Conservation (phyloP, 352 stramenopile species). For the Elongisporangium undulatum region DNA sequence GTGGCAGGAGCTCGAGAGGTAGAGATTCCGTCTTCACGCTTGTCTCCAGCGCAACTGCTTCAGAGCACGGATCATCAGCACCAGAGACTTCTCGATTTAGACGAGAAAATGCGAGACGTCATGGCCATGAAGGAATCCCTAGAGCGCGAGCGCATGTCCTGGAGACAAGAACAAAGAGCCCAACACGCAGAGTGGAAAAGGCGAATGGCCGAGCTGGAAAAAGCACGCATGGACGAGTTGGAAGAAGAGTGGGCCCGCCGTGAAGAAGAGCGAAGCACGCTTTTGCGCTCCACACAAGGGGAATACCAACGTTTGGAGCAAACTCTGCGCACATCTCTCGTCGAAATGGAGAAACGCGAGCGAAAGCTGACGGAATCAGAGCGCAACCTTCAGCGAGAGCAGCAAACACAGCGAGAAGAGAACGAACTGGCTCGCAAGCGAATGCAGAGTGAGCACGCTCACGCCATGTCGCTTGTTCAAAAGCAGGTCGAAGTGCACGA, state of each 20-base stretch:
- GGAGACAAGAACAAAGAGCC: conserved; percentile 43
- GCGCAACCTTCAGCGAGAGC: conserved; percentile 45
- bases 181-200: conserved; percentile 54
- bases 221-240: conserved; percentile 64
- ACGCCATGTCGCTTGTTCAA: conserved; percentile 46
- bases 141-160: conserved; percentile 27
- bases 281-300: conserved; percentile 42
- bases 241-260: conserved; percentile 75
- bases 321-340: conserved; percentile 44
- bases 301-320: conserved; percentile 75
- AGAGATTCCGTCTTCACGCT: not conserved
- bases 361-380: conserved; percentile 52
- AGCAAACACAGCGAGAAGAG: conserved; percentile 51
- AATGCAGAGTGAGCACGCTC: conserved; percentile 58
- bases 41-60: not conserved
- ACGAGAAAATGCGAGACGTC: conserved; percentile 14
- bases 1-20: not conserved
- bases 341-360: conserved; percentile 56
- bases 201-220: conserved; percentile 47
- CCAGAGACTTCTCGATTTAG: conserved; percentile 1
- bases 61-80: not conserved
- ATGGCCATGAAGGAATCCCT: conserved; percentile 25
- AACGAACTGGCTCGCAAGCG: conserved; percentile 43
- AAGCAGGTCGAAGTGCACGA: conserved; percentile 53
- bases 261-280: conserved; percentile 62